Evolutionary conservation across 305 asterid genomes (phyloP).

Genomic region (Solanum hybrid): DNA sequence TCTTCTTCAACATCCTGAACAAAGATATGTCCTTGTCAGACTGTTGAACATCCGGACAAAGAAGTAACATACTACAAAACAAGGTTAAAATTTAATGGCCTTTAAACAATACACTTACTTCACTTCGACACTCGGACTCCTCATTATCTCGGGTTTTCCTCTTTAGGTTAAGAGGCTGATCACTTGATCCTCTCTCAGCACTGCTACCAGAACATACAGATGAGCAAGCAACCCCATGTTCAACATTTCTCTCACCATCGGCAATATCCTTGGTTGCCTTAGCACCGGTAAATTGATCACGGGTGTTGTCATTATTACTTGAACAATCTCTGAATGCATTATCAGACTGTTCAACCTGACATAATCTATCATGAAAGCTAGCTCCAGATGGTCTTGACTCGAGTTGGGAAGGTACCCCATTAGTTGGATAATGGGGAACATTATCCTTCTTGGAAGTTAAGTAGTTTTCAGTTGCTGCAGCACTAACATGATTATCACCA

Average conservation of each 20-base stretch:
- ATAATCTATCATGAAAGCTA: constrained; percentile 23
- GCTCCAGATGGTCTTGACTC: constrained; percentile 19
- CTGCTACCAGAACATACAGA: constrained; percentile 87
- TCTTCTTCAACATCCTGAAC: constrained; percentile 72
- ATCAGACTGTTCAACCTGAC: constrained; percentile 17
- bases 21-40: constrained; percentile 8
- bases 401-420: constrained; percentile 12
- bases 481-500: constrained; percentile 22
- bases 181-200: constrained; percentile 65
- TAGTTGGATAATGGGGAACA: constrained; percentile 20
- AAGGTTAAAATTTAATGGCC: not conserved
- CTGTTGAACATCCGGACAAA: not conserved
- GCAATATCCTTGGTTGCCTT: constrained; percentile 23
- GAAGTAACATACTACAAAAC: not conserved
- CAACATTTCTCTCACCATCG: constrained; percentile 40
- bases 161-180: constrained; percentile 46
- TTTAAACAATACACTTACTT: constrained; percentile 41
- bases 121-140: constrained; percentile 66
- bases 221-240: constrained; percentile 64
- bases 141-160: constrained; percentile 51
- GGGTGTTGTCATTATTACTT: constrained; percentile 29
- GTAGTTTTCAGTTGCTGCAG: constrained; percentile 17
- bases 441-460: constrained; percentile 22
- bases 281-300: constrained; percentile 9
- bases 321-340: constrained; percentile 17